Percentiles rank a stretch among this genome's conserved stretches.
These are phyloP conservation scores for Botrytis elliptica DNA, from an alignment of 2,329 filamentous ascomycete species.

Conservation along the genomic window DNA sequence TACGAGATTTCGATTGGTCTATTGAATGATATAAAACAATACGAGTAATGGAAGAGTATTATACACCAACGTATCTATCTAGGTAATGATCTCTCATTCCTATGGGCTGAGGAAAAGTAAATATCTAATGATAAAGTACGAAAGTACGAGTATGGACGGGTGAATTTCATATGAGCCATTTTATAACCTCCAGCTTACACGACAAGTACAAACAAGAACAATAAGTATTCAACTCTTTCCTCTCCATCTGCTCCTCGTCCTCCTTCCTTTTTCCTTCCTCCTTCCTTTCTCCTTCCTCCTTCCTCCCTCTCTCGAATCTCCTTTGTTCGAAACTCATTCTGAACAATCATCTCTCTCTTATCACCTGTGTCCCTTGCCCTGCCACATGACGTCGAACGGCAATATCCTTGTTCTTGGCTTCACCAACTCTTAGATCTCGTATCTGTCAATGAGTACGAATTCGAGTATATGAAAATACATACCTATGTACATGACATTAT, in stretches of 20 bases:
- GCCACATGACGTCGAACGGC: slow-evolving; percentile 13
- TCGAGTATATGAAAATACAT: neutral
- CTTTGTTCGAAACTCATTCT: neutral
- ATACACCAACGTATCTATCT: neutral
- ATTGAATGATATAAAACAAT: neutral
- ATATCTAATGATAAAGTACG: neutral
- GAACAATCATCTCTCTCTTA: neutral
- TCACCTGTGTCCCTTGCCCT: neutral
- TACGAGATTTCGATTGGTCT: neutral
- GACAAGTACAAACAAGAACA: neutral
- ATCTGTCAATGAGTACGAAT: neutral
- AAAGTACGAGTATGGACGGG: neutral
- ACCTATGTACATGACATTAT: neutral
- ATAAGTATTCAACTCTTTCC: neutral
- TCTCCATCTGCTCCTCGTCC: neutral
- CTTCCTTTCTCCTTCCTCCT: no score
- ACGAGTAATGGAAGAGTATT: neutral
- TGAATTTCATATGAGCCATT: neutral
- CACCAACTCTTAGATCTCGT: neutral
- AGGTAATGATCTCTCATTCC: neutral
- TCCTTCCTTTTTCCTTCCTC: no score
- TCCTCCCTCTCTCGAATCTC: neutral
- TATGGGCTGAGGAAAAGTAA: neutral
- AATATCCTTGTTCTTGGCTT: slow-evolving; percentile 14
- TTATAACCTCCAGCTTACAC: neutral